These are phyloP conservation scores for Candida neerlandica DNA, from an alignment of 1,139 yeast species.

Conservation along the genomic window DNA sequence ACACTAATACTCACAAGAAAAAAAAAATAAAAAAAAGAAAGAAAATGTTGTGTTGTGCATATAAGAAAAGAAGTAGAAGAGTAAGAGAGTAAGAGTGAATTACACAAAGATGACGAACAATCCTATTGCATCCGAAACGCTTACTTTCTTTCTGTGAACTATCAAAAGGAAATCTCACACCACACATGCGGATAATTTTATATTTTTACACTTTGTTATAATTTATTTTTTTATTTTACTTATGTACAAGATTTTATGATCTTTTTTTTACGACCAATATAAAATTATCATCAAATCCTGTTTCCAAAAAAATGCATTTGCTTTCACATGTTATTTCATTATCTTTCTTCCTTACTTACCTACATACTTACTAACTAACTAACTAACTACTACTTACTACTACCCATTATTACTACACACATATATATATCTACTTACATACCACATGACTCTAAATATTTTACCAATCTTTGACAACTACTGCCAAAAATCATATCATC, in stretches of 20 bases:
- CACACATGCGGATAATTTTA: slow-evolving; percentile 5
- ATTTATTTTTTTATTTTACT: background rate
- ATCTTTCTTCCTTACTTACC: background rate
- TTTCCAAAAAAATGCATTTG: background rate
- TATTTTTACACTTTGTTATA: no score
- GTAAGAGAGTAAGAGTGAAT: no score
- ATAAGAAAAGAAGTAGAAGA: no score
- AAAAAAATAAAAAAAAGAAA: background rate
- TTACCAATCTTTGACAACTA: slow-evolving; percentile 18
- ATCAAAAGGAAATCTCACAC: slow-evolving; percentile 1
- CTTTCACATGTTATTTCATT: background rate
- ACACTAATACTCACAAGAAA: no score
- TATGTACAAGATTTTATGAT: background rate
- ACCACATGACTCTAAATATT: slow-evolving; percentile 21
- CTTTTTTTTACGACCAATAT: slow-evolving; percentile 5
- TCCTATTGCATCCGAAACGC: slow-evolving; percentile 5
- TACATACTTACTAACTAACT: background rate
- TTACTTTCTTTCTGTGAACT: no score
- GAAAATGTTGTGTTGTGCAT: background rate
- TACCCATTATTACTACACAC: background rate
- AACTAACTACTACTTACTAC: slow-evolving; percentile 2
- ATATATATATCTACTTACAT: no score
- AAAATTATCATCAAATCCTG: slow-evolving; percentile 4
- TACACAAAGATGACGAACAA: background rate
- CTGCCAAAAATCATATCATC: slow-evolving; percentile 7